Evolutionary conservation across 2,329 filamentous ascomycete genomes (phyloP).

Genomic region (Cladosporium halotolerans): DNA sequence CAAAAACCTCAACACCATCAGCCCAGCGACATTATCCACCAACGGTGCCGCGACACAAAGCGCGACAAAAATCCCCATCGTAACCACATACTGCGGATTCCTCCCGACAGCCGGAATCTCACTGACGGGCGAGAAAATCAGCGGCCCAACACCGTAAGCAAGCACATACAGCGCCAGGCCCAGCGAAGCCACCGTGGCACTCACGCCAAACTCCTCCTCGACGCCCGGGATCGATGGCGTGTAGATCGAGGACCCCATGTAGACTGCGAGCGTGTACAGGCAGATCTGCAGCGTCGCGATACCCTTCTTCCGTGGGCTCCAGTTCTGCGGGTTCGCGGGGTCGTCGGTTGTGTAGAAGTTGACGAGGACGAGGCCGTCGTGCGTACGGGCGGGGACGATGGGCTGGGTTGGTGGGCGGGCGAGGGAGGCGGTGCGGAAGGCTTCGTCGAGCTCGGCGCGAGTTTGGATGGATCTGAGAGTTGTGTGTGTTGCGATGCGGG

Average conservation of each 20-base stretch:
- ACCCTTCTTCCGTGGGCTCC: constrained; percentile 24
- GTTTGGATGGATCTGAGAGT: constrained; percentile 33
- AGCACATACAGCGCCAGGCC: constrained; percentile 59
- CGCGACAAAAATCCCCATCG: constrained; percentile 63
- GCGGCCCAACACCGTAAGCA: constrained; percentile 56
- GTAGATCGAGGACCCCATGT: constrained; percentile 49
- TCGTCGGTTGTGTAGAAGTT: constrained; percentile 40
- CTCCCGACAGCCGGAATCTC: constrained; percentile 63
- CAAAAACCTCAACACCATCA: constrained; percentile 54
- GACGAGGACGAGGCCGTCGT: constrained; percentile 47
- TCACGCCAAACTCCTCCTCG: constrained; percentile 48
- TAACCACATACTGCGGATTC: constrained; percentile 61
- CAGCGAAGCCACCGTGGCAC: constrained; percentile 47
- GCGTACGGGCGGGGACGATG: constrained; percentile 44
- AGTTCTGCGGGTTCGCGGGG: constrained; percentile 29
- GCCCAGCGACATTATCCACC: constrained; percentile 33
- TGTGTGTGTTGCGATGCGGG: constrained; percentile 31
- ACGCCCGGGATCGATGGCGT: constrained; percentile 40
- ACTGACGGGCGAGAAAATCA: constrained; percentile 60
- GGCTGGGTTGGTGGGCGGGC: constrained; percentile 31
- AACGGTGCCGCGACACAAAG: constrained; percentile 56
- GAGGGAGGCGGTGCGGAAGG: constrained; percentile 28
- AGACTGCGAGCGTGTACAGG: constrained; percentile 56
- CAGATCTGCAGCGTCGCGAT: constrained; percentile 35
- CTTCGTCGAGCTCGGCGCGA: constrained; percentile 35